phyloP scores from a whole-genome alignment of 1,284 basidiomycete species.

The Schizophyllum commune region DNA sequence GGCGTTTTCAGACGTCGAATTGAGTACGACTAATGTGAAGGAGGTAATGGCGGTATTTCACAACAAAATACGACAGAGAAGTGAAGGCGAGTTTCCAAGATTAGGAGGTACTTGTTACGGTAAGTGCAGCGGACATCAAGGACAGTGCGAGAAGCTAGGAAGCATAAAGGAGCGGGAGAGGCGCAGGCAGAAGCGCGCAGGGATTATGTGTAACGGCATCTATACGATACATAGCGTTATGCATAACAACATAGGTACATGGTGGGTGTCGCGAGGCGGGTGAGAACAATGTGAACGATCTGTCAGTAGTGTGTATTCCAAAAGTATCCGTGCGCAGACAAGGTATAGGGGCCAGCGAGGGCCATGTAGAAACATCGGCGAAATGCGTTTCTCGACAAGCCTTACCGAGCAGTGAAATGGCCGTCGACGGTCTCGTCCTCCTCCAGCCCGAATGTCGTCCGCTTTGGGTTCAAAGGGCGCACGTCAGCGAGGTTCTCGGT shows the following conservation, averaged over 20 bases:
- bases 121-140: neutral
- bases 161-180: neutral
- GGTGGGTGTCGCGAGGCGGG: neutral
- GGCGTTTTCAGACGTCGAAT: too few species aligned
- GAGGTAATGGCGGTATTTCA: too few species aligned
- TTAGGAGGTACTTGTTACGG: neutral
- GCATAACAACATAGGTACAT: neutral
- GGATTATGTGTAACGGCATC: neutral
- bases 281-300: neutral
- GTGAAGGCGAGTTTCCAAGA: neutral
- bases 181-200: neutral
- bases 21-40: too few species aligned
- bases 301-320: neutral
- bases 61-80: too few species aligned
- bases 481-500: neutral
- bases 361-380: too few species aligned
- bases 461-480: neutral
- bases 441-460: neutral
- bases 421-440: neutral
- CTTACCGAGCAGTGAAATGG: neutral
- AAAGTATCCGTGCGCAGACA: neutral
- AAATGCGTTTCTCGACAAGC: too few species aligned
- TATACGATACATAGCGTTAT: neutral
- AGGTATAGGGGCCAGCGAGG: too few species aligned
- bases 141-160: neutral